Base-by-base conservation (phyloP, 2,329 filamentous ascomycete species). In the Aureobasidium namibiae region DNA sequence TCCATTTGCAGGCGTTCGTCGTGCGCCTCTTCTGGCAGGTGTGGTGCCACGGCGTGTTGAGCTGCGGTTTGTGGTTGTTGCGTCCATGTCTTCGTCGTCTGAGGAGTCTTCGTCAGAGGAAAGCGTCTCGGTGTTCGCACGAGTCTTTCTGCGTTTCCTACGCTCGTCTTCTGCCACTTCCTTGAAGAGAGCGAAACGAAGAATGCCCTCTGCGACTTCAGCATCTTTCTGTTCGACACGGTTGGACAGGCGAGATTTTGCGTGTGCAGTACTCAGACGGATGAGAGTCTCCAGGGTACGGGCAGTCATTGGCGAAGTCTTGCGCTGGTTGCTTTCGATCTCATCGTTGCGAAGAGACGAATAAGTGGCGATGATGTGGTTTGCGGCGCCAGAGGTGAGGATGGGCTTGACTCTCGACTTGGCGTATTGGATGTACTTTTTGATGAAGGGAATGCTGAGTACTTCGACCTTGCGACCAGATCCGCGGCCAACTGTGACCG, bases 341-440 rank as follows among this genome's bases (percentile, higher is more conserved):
- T 97, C 92, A 67, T 99, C 94, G 71, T 99, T 99, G 65, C 94
- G 85, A 21, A 99, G 81, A 10, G 89, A 89, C 36, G 95, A 94
- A 71, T 97, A 99, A 16, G 92, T 89, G 33, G 90, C 83, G 38
- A 92, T 86, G 68, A 99, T 95, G 63, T 95, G 89, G 66, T 96
- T 90, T 11, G 91, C 90, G 6, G 94, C 92, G 45, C 90, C 90
- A 69, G 94, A 90, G 0, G 92, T 96, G 62, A 99, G 78, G 41
- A 95, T 79, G 0, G 94, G 94, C 81, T 91, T 95, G 68, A 96
- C 82, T 69, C 94, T 81, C 36, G 84, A 88, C 78, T 99, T 99
- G 64, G 94, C 91, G 73, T 99, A 99, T 71, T 99, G 94, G 46
- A 99, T 95, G 73, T 96, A 99, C 76, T 99, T 99, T 78, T 99